Evolutionary conservation across 495 filamentous ascomycete species (phyloP).

Genomic region (Lasiosphaeria hispida): DNA sequence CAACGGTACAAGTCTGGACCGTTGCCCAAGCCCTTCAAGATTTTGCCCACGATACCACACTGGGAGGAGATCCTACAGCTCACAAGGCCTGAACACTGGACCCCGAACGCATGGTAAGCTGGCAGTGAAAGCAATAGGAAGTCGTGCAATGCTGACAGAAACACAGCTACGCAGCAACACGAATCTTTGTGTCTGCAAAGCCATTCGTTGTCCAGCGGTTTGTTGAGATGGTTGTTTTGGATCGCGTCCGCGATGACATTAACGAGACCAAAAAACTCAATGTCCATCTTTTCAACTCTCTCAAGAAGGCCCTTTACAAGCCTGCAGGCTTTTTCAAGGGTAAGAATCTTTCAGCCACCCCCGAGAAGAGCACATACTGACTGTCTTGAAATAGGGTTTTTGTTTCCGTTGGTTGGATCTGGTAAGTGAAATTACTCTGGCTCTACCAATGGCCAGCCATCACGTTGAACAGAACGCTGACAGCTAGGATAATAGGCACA

Average conservation of each 20-base stretch:
- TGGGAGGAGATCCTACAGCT: conserved; percentile 70
- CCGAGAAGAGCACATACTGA: background rate
- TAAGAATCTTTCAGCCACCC: background rate
- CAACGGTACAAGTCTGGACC: conserved; percentile 93
- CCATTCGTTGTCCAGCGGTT: conserved; percentile 74
- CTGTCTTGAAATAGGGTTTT: conserved; percentile 43
- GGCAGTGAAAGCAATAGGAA: background rate
- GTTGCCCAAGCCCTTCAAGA: conserved; percentile 95
- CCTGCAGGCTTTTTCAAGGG: conserved; percentile 97
- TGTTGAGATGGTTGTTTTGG: conserved; percentile 76
- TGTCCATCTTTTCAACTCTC: conserved; percentile 86
- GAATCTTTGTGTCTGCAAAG: conserved; percentile 81
- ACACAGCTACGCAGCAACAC: conserved; percentile 72
- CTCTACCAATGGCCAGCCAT: too few species aligned
- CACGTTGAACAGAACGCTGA: conserved; percentile 6
- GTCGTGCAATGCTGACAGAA: background rate
- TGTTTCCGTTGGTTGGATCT: conserved; percentile 80
- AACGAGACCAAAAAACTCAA: conserved; percentile 85
- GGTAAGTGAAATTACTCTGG: conserved; percentile 26
- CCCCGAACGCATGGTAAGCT: conserved; percentile 57
- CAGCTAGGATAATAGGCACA: conserved; percentile 41
- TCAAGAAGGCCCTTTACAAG: conserved; percentile 94
- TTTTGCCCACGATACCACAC: conserved; percentile 84
- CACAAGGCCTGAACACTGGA: conserved; percentile 52
- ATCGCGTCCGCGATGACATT: conserved; percentile 79